Evolutionary conservation across 2,329 filamentous ascomycete genomes (phyloP).

Genomic region (Botrytis hyacinthi): DNA sequence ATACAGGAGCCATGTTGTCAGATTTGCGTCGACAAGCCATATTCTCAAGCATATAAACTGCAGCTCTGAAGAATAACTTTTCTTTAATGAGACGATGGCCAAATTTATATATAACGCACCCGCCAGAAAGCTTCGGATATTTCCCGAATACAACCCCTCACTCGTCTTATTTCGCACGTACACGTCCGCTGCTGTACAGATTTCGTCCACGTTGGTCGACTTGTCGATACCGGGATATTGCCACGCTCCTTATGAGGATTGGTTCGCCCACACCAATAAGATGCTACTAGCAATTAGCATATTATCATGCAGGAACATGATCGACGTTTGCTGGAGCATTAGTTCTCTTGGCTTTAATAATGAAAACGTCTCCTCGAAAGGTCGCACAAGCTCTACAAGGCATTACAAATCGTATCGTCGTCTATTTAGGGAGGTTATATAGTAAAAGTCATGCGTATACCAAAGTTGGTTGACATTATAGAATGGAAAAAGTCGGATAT

Average conservation of each 20-base stretch:
- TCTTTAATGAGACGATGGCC: not conserved
- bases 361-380: not conserved
- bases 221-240: constrained; percentile 9
- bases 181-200: constrained; percentile 9
- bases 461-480: not conserved
- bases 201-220: not conserved
- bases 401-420: not conserved
- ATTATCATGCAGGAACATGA: constrained; percentile 13
- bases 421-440: not conserved
- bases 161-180: constrained; percentile 4
- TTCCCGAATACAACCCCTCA: not conserved
- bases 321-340: not conserved
- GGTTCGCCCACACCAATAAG: not conserved
- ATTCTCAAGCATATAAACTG: not conserved
- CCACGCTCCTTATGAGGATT: constrained; percentile 17
- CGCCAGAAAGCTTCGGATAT: not conserved
- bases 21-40: not conserved
- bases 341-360: not conserved
- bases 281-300: not conserved
- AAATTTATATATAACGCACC: not conserved
- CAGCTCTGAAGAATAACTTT: not conserved
- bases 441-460: not conserved
- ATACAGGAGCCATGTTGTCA: not conserved
- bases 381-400: not conserved
- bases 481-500: not conserved